These are phyloP conservation scores for Juglanconis sp. DNA, from an alignment of 2,329 filamentous ascomycete genomes.

Conservation along the genomic window DNA sequence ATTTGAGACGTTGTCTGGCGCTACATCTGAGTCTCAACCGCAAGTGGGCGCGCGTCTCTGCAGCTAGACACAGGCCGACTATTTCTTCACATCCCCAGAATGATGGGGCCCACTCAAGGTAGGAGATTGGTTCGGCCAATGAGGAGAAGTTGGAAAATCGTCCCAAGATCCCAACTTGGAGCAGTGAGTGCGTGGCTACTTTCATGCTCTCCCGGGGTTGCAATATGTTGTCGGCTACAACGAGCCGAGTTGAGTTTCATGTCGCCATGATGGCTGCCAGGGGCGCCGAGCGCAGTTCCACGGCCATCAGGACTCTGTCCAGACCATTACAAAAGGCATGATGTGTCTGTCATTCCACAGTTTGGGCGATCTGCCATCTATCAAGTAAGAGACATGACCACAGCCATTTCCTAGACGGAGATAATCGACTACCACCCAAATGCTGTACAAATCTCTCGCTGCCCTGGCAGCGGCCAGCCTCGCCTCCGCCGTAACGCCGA, in stretches of 20 bases:
- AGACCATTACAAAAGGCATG: not conserved
- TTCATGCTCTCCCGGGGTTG: not conserved
- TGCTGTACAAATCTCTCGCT: constrained; percentile 31
- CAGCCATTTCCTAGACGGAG: not conserved
- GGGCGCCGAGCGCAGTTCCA: not conserved
- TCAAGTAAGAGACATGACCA: no score
- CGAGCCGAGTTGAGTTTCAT: not conserved
- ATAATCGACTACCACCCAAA: constrained; percentile 20
- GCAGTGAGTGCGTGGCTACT: not conserved
- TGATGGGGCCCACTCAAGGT: not conserved
- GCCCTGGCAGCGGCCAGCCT: constrained; percentile 31
- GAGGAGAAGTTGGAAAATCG: not conserved
- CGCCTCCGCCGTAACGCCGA: constrained; percentile 37
- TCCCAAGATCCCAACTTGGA: not conserved
- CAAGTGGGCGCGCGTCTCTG: no score
- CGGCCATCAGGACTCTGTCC: not conserved
- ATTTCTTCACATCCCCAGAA: not conserved
- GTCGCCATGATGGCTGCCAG: not conserved
- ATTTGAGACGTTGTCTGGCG: no score
- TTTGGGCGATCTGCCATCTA: no score
- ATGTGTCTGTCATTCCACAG: not conserved
- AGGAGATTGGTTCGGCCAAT: not conserved
- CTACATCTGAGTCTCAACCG: no score
- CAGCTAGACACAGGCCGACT: no score
- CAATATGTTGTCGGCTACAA: not conserved